A percentile compares a stretch with the other conserved stretches of the same genome.
These are phyloP conservation scores for Colletotrichum spaethianum DNA, from an alignment of 2,329 filamentous ascomycete species.

Conservation along the genomic window DNA sequence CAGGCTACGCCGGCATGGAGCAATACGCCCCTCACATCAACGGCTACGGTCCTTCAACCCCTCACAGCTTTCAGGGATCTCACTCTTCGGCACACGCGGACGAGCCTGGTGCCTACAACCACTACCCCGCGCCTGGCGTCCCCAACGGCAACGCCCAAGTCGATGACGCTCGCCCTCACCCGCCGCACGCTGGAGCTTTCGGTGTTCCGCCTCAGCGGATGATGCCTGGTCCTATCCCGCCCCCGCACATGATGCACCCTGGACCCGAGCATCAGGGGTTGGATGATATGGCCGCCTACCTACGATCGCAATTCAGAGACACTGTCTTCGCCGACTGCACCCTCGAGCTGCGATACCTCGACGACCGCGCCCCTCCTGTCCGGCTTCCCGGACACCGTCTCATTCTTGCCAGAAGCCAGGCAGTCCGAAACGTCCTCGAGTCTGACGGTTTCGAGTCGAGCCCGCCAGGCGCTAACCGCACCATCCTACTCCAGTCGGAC, in stretches of 20 bases:
- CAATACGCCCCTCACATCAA: constrained; percentile 50
- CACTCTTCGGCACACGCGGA: constrained; percentile 68
- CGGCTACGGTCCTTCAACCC: constrained; percentile 68
- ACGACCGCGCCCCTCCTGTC: constrained; percentile 55
- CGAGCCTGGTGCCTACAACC: constrained; percentile 58
- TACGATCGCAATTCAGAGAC: constrained; percentile 57
- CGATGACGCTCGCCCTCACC: constrained; percentile 49
- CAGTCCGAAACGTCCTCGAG: constrained; percentile 47
- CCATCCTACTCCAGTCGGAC: constrained; percentile 62
- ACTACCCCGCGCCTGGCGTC: constrained; percentile 55
- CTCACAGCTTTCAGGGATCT: constrained; percentile 74
- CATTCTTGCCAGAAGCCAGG: constrained; percentile 67
- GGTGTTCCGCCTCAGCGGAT: constrained; percentile 47
- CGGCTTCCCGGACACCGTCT: constrained; percentile 69
- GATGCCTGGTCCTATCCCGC: constrained; percentile 48
- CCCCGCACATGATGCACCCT: constrained; percentile 42
- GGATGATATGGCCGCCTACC: constrained; percentile 56
- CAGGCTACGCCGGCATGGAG: constrained; percentile 51
- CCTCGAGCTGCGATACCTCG: constrained; percentile 61
- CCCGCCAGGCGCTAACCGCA: constrained; percentile 50
- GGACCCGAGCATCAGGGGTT: constrained; percentile 41
- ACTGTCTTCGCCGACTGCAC: constrained; percentile 59
- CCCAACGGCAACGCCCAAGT: constrained; percentile 53
- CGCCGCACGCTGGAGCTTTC: constrained; percentile 24
- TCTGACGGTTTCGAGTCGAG: constrained; percentile 36